phyloP scores from a whole-genome alignment of 371 early-diverging fungal species.

The Funneliformis caledonium region DNA sequence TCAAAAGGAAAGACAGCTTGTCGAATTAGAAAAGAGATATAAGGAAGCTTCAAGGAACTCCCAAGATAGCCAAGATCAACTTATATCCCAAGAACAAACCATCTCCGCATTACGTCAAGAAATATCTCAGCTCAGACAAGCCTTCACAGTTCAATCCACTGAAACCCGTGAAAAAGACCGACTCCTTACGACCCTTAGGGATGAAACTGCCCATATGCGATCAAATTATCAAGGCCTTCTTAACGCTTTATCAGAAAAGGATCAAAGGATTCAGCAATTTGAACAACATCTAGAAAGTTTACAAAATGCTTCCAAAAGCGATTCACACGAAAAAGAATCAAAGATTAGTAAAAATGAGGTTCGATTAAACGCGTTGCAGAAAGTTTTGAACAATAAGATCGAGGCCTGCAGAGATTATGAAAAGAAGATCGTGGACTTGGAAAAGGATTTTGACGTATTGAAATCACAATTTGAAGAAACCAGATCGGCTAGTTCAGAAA shows the following conservation, averaged over 20 bases:
- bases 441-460: constrained; percentile 28
- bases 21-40: constrained; percentile 22
- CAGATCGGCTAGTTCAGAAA: constrained; percentile 23
- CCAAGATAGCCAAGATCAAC: constrained; percentile 10
- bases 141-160: not conserved
- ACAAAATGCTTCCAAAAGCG: not conserved
- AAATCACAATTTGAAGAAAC: constrained; percentile 29
- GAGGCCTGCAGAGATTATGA: constrained; percentile 39
- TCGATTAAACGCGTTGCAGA: constrained; percentile 37
- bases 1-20: constrained; percentile 26
- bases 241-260: constrained; percentile 28
- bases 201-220: constrained; percentile 29
- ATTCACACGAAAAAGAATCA: not conserved
- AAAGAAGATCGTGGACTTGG: constrained; percentile 28
- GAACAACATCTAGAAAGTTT: constrained; percentile 35
- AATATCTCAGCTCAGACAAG: constrained; percentile 24
- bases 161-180: constrained; percentile 33
- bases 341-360: constrained; percentile 36
- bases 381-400: constrained; percentile 36
- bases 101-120: constrained; percentile 27
- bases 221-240: constrained; percentile 38
- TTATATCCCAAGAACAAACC: constrained; percentile 29
- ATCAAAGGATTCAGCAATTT: constrained; percentile 30
- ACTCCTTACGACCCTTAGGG: not conserved
- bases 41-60: constrained; percentile 16